These are phyloP conservation scores for Tetramitus jugosus DNA, from an alignment of 208 protist genomes.

Conservation along the genomic window DNA sequence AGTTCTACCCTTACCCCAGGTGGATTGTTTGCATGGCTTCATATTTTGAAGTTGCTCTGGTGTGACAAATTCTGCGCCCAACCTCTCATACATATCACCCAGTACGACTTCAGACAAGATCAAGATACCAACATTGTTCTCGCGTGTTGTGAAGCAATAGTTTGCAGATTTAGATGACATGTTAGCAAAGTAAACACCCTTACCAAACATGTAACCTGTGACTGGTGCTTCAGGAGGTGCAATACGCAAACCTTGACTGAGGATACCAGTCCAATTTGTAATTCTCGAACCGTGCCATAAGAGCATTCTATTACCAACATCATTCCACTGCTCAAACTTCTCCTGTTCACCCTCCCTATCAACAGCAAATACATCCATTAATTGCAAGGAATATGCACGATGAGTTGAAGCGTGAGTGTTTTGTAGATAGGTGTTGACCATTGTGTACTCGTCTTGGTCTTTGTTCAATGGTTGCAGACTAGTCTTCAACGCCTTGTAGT, in stretches of 20 bases:
- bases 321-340: conserved; percentile 37
- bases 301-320: conserved; percentile 54
- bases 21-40: background rate
- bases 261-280: conserved; percentile 78
- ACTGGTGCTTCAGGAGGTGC: conserved; percentile 75
- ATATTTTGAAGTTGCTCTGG: too few species aligned
- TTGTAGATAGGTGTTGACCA: conserved; percentile 52
- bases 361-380: conserved; percentile 59
- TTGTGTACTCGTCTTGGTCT: conserved; percentile 38
- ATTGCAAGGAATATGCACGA: conserved; percentile 45
- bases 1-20: conserved; percentile 30
- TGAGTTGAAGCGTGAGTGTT: conserved; percentile 65
- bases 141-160: conserved; percentile 56
- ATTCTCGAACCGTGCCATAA: conserved; percentile 77
- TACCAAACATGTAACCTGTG: conserved; percentile 51
- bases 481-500: conserved; percentile 15
- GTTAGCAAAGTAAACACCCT: conserved; percentile 44
- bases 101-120: conserved; percentile 73
- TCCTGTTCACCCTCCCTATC: conserved; percentile 50
- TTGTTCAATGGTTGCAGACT: background rate
- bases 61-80: background rate
- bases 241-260: conserved; percentile 73
- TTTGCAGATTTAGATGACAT: conserved; percentile 65
- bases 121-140: conserved; percentile 57
- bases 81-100: conserved; percentile 56